These are phyloP conservation scores for Colletotrichum orbiculare DNA, from an alignment of 2,329 filamentous ascomycete genomes.

Conservation along the genomic window DNA sequence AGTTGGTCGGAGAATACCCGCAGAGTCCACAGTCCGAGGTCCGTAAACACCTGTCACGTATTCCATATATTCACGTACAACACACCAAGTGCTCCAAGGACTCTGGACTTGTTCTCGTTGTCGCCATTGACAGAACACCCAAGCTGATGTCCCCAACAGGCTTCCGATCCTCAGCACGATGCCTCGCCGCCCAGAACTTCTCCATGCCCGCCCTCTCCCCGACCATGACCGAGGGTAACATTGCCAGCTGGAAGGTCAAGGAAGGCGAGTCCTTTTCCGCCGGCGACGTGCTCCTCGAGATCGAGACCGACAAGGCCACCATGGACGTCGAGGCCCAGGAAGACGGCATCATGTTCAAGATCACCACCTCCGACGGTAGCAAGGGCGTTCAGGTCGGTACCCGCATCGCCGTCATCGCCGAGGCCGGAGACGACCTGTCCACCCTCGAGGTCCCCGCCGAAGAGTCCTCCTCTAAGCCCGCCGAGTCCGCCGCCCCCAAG, in stretches of 20 bases:
- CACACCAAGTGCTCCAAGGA: no score
- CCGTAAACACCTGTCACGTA: slow-evolving; percentile 42
- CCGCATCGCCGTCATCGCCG: slow-evolving; percentile 85
- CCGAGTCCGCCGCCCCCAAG: slow-evolving; percentile 40
- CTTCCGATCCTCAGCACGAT: slow-evolving; percentile 70
- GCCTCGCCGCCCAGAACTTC: slow-evolving; percentile 84
- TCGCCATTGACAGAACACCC: background rate
- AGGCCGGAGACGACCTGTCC: slow-evolving; percentile 82
- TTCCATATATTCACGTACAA: background rate
- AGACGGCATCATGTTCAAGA: slow-evolving; percentile 87
- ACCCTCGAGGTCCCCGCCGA: slow-evolving; percentile 81
- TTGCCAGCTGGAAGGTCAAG: slow-evolving; percentile 85
- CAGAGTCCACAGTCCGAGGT: slow-evolving; percentile 69
- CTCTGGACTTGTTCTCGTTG: no score
- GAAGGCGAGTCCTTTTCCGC: slow-evolving; percentile 86
- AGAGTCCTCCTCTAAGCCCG: slow-evolving; percentile 53
- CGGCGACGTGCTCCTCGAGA: slow-evolving; percentile 89
- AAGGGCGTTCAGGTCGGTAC: slow-evolving; percentile 83
- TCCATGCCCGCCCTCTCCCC: slow-evolving; percentile 92
- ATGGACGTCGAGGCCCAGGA: slow-evolving; percentile 97
- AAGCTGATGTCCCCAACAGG: slow-evolving; percentile 54
- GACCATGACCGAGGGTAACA: slow-evolving; percentile 95
- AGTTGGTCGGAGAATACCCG: slow-evolving; percentile 63
- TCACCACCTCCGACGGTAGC: slow-evolving; percentile 76
- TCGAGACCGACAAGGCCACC: slow-evolving; percentile 93